Evolutionary conservation across 257 asterid species (phyloP).

Genomic region (Nicotiana tabacum): DNA sequence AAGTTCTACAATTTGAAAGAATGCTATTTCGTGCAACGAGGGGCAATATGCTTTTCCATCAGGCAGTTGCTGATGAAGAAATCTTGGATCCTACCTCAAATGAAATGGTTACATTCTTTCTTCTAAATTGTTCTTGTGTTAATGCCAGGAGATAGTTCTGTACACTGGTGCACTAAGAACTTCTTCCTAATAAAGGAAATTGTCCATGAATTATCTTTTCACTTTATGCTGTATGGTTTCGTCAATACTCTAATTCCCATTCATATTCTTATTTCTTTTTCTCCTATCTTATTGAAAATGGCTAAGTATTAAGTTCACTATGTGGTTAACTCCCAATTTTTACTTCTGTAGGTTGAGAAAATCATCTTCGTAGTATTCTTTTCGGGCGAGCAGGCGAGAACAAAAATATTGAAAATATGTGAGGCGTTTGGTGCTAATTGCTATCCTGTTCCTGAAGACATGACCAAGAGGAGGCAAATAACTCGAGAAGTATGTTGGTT

Average conservation of each 20-base stretch:
- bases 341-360: constrained; percentile 85
- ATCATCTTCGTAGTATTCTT: constrained; percentile 88
- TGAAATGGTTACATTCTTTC: constrained; percentile 62
- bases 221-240: constrained; percentile 1
- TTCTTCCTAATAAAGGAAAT: not conserved
- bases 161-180: not conserved
- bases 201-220: not conserved
- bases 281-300: constrained; percentile 15
- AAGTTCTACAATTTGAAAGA: constrained; percentile 80
- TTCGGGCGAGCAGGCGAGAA: constrained; percentile 98
- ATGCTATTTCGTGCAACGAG: constrained; percentile 97
- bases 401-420: constrained; percentile 85
- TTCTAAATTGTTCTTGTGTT: not conserved
- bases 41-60: constrained; percentile 96
- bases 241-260: not conserved
- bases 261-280: not conserved
- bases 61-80: constrained; percentile 68
- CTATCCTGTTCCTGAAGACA: constrained; percentile 94
- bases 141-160: not conserved
- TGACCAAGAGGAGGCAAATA: constrained; percentile 74
- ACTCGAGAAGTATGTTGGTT: constrained; percentile 64
- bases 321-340: constrained; percentile 13
- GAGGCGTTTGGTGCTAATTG: constrained; percentile 97
- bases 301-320: constrained; percentile 1
- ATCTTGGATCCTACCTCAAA: constrained; percentile 77